Conservation (phyloP, 768 basidiomycete species). For the Cubamyces lactineus region DNA sequence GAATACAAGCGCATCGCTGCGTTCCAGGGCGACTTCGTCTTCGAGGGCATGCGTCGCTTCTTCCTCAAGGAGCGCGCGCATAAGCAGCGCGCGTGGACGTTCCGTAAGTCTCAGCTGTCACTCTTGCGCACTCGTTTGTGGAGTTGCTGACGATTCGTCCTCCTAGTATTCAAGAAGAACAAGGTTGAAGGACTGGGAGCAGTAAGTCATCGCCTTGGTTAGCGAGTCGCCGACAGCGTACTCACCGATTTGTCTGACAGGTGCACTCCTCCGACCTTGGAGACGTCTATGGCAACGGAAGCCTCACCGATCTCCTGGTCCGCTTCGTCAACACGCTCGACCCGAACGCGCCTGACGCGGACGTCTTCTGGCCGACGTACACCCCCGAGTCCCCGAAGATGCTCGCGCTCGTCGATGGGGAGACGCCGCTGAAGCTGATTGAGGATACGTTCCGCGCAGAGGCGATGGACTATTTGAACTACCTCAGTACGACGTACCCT, state of each 20-base stretch:
- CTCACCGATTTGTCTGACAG: conserved; percentile 28
- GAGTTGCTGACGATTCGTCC: neutral
- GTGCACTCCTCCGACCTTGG: conserved; percentile 47
- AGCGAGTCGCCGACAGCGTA: neutral
- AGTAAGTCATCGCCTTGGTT: neutral
- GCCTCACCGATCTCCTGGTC: conserved; percentile 50
- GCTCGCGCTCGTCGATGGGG: conserved; percentile 45
- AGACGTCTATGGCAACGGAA: conserved; percentile 45
- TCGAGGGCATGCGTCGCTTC: conserved; percentile 41
- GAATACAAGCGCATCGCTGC: conserved; percentile 40
- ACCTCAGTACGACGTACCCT: neutral
- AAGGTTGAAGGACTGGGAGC: conserved; percentile 5
- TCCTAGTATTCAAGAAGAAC: neutral
- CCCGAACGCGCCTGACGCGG: conserved; percentile 40
- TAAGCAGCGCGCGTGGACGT: conserved; percentile 40
- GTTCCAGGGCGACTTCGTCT: conserved; percentile 40
- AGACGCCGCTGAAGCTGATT: conserved; percentile 38
- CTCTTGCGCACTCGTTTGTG: neutral
- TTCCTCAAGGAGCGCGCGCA: conserved; percentile 37
- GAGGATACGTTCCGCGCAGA: conserved; percentile 47
- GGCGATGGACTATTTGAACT: conserved; percentile 33
- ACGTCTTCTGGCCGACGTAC: conserved; percentile 49
- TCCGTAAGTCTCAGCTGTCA: conserved; percentile 33
- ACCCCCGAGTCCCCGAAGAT: conserved; percentile 39
- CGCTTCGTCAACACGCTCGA: conserved; percentile 45